Evolutionary conservation across 2,329 filamentous ascomycete genomes (phyloP).

Genomic region (Phialophora tarda): DNA sequence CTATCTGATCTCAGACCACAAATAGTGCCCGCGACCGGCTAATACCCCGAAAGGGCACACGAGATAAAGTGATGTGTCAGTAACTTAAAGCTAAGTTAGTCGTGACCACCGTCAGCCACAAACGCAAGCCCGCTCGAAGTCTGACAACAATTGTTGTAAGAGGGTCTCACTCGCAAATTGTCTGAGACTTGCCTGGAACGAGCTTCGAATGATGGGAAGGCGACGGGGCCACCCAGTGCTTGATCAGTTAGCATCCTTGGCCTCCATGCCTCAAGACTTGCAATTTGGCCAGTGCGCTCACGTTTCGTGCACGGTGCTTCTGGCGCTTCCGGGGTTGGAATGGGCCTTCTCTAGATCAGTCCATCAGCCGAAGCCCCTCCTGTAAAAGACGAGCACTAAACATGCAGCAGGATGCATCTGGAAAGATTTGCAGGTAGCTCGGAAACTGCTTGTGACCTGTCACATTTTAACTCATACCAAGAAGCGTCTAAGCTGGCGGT

Average conservation of each 20-base stretch:
- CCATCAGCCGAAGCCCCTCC: slow-evolving; percentile 6
- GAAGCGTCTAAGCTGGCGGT: background rate
- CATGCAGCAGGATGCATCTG: slow-evolving; percentile 4
- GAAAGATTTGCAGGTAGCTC: slow-evolving; percentile 5
- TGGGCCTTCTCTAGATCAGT: slow-evolving; percentile 14
- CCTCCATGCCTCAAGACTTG: background rate
- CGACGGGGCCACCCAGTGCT: no score
- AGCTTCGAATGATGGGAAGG: no score
- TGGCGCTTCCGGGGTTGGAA: slow-evolving; percentile 20
- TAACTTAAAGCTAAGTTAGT: background rate
- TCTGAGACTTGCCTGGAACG: background rate
- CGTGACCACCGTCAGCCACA: background rate
- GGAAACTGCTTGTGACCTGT: slow-evolving; percentile 1
- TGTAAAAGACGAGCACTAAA: slow-evolving; percentile 4
- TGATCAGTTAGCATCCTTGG: no score
- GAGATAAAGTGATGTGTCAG: background rate
- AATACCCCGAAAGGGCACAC: background rate
- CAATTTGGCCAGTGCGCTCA: background rate
- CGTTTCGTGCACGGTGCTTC: background rate
- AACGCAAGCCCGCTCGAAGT: background rate
- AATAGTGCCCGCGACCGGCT: background rate
- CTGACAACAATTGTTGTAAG: background rate
- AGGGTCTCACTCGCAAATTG: background rate
- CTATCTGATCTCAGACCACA: background rate
- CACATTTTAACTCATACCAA: background rate